Evolutionary conservation across 257 asterid species (phyloP).

Genomic region (Euphrasia confusa): DNA sequence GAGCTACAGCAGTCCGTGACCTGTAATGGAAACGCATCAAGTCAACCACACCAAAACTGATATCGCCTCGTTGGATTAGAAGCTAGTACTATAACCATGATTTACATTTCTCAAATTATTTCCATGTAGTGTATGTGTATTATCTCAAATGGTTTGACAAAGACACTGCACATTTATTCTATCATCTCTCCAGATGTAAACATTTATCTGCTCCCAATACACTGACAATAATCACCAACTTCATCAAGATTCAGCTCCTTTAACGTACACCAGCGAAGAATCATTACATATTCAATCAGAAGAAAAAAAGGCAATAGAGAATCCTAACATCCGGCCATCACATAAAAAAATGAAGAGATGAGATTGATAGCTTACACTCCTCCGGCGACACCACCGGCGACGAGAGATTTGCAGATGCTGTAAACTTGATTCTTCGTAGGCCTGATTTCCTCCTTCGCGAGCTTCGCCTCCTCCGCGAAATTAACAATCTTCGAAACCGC

Average conservation of each 20-base stretch:
- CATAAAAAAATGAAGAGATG: neutral
- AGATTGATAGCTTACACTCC: conserved; percentile 63
- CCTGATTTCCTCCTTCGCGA: conserved; percentile 75
- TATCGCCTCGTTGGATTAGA: neutral
- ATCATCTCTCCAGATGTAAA: neutral
- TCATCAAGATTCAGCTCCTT: neutral
- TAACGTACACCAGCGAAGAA: conserved; percentile 1
- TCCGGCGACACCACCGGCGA: conserved; percentile 96
- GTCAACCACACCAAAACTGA: conserved; percentile 8
- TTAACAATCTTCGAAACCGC: conserved; percentile 90
- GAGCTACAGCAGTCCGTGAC: conserved; percentile 98
- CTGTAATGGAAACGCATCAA: conserved; percentile 40
- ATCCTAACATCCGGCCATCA: conserved; percentile 9
- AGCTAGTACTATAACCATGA: conserved; percentile 18
- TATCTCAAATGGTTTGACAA: neutral
- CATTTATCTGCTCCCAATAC: neutral
- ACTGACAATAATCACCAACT: conserved; percentile 13
- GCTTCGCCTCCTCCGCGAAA: conserved; percentile 95
- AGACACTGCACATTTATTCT: neutral
- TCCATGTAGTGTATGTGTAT: neutral
- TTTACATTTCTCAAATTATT: conserved; percentile 9
- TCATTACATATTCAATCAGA: conserved; percentile 14
- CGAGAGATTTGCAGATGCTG: conserved; percentile 77
- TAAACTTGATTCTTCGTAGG: conserved; percentile 61
- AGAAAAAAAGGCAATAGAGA: neutral